A percentile compares a stretch with the other conserved stretches of the same genome.
Evolutionary conservation across 495 filamentous ascomycete species (phyloP).

Genomic region (Filosporella fistucella): DNA sequence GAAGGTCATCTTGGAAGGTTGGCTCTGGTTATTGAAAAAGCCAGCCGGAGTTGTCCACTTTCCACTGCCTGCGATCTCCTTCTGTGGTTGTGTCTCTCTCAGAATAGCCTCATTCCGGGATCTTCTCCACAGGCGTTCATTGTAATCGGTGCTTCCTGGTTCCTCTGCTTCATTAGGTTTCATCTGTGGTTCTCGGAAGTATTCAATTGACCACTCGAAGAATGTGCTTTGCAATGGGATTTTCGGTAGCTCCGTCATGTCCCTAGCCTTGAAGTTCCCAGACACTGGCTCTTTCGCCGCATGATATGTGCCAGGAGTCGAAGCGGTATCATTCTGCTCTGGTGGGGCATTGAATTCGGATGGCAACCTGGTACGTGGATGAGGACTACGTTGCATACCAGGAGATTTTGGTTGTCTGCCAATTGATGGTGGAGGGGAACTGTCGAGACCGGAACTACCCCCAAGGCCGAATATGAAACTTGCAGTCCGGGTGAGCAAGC

Average conservation of each 20-base stretch:
- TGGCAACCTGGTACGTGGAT: constrained; percentile 51
- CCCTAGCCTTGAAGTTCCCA: constrained; percentile 61
- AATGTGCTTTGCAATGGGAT: constrained; percentile 81
- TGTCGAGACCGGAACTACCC: constrained; percentile 30
- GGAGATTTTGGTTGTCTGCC: constrained; percentile 24
- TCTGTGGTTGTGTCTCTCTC: constrained; percentile 85
- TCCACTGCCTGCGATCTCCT: constrained; percentile 75
- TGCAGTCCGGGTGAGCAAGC: constrained; percentile 46
- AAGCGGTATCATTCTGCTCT: constrained; percentile 70
- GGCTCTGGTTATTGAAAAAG: constrained; percentile 80
- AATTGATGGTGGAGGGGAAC: constrained; percentile 26
- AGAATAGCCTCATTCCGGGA: constrained; percentile 92
- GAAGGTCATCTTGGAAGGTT: constrained; percentile 88
- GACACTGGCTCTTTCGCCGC: constrained; percentile 72
- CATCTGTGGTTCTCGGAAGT: constrained; percentile 99
- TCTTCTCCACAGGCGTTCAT: constrained; percentile 87
- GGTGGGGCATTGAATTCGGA: constrained; percentile 67
- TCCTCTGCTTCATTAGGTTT: constrained; percentile 92
- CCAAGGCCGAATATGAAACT: constrained; percentile 51
- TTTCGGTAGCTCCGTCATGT: constrained; percentile 44
- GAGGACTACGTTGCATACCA: constrained; percentile 22
- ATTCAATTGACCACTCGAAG: constrained; percentile 93
- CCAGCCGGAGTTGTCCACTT: constrained; percentile 75
- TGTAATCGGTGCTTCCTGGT: constrained; percentile 95
- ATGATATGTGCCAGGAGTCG: constrained; percentile 66